phyloP scores from a whole-genome alignment of 164 flowering plant genomes.

The Tetracentron sinense region DNA sequence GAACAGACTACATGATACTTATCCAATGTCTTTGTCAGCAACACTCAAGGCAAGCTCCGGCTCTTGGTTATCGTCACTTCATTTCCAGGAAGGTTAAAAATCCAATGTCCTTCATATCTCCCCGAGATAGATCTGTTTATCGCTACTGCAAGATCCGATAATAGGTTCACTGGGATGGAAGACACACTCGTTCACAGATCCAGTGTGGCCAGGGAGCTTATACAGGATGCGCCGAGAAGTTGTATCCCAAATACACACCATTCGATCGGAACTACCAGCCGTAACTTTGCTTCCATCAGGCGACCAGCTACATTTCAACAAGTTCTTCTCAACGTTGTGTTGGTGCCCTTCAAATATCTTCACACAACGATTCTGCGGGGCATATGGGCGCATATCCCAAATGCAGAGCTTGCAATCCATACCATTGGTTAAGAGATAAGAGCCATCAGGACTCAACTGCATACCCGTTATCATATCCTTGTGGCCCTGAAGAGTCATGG shows the following conservation, averaged over 20 bases:
- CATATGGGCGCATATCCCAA: conserved; percentile 99
- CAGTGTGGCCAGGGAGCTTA: conserved; percentile 96
- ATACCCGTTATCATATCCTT: conserved; percentile 88
- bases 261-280: conserved; percentile 90
- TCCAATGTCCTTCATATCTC: conserved; percentile 44
- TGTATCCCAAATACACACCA: conserved; percentile 97
- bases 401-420: conserved; percentile 94
- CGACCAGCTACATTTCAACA: conserved; percentile 96
- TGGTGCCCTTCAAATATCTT: conserved; percentile 91
- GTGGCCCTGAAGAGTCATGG: conserved; percentile 93
- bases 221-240: conserved; percentile 80
- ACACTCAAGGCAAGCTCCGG: neutral
- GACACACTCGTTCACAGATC: conserved; percentile 83
- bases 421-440: conserved; percentile 87
- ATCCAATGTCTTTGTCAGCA: no score
- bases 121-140: conserved; percentile 87
- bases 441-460: conserved; percentile 99
- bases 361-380: conserved; percentile 93
- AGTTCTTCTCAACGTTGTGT: conserved; percentile 92
- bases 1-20: no score
- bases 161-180: conserved; percentile 93
- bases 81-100: neutral
- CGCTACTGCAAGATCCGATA: conserved; percentile 90
- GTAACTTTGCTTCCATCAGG: conserved; percentile 98
- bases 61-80: neutral